Conservation (phyloP, 129 eudicot species). For the Tanacetum coccineum region DNA sequence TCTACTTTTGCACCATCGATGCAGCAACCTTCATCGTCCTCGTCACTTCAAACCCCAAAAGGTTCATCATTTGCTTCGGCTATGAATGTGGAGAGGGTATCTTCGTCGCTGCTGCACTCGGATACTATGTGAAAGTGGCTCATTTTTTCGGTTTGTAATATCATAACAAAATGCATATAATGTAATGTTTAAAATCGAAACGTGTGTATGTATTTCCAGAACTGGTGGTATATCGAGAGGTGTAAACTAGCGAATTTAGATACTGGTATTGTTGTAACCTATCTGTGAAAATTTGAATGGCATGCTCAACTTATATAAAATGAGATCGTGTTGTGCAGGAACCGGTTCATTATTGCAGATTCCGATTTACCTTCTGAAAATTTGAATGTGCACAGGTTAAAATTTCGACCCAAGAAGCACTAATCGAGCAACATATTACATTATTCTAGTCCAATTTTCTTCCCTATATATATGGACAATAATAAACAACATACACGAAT, state of each 20-base stretch:
- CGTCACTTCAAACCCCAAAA: constrained; percentile 51
- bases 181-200: constrained; percentile 1
- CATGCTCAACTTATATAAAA: not conserved
- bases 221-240: not conserved
- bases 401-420: too few species aligned
- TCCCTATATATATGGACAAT: not conserved
- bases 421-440: too few species aligned
- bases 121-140: constrained; percentile 29
- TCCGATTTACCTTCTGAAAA: too few species aligned
- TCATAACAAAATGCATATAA: constrained; percentile 3
- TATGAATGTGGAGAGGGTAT: constrained; percentile 48
- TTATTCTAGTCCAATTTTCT: not conserved
- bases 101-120: constrained; percentile 43
- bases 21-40: constrained; percentile 49
- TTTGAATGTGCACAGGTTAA: too few species aligned
- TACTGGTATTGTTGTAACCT: not conserved
- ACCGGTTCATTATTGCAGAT: too few species aligned
- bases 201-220: constrained; percentile 11
- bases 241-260: constrained; percentile 14
- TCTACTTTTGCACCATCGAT: constrained; percentile 62
- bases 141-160: not conserved
- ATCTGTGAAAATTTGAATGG: not conserved
- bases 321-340: too few species aligned
- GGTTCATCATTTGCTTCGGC: constrained; percentile 49
- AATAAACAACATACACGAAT: not conserved